These are phyloP conservation scores for Mycena amicta DNA, from an alignment of 768 basidiomycete genomes.

Conservation along the genomic window DNA sequence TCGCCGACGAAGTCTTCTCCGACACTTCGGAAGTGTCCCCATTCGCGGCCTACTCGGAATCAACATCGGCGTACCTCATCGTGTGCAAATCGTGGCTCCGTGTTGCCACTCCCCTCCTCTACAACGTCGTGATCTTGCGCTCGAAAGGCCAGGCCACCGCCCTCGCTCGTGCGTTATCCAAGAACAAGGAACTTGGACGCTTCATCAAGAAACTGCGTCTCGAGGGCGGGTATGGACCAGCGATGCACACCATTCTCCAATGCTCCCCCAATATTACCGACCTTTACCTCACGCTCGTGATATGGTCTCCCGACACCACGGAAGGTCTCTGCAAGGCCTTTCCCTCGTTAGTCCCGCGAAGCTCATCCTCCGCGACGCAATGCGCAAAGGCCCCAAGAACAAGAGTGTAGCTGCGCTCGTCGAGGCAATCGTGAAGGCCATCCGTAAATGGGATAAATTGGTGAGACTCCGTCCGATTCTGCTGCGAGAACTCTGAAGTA, in stretches of 20 bases:
- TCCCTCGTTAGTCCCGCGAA: not conserved
- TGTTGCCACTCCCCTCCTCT: conserved; percentile 26
- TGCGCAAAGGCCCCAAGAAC: not conserved
- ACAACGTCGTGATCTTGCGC: conserved; percentile 26
- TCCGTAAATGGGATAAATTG: not conserved
- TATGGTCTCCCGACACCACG: no score
- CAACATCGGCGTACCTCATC: no score
- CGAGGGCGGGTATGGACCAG: conserved; percentile 20
- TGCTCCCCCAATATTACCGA: no score
- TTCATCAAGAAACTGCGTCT: conserved; percentile 7
- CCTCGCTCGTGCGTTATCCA: conserved; percentile 14
- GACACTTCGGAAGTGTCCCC: conserved; percentile 6
- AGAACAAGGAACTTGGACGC: conserved; percentile 14
- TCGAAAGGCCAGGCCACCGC: conserved; percentile 8
- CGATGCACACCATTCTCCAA: no score
- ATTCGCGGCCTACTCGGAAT: no score
- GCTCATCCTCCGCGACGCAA: not conserved
- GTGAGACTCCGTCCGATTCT: not conserved
- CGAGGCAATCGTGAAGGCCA: not conserved
- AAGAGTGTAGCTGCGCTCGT: not conserved
- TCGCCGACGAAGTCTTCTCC: not conserved
- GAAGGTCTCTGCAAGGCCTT: conserved; percentile 2
- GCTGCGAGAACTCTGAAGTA: not conserved
- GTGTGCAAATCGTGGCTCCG: no score
- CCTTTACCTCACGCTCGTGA: no score